Base-by-base conservation (phyloP, 257 asterid genomes). In the Przewalskia tangutica region DNA sequence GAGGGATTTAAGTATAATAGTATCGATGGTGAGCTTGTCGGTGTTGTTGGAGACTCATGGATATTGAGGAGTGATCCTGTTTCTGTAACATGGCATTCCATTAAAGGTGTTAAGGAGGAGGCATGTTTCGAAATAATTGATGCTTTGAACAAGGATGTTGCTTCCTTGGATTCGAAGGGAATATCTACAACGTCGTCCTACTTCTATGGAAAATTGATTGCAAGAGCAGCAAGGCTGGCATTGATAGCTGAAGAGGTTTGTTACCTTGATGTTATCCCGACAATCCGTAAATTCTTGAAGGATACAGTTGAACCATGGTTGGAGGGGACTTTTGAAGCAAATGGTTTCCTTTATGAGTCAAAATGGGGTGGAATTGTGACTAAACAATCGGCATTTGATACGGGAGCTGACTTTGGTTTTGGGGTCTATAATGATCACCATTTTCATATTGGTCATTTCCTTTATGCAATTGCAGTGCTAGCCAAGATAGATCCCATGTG, bases 301-400 rank as follows among this genome's bases (percentile, higher is more conserved):
- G 92, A 90, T 55, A 78, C 93, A n/a, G 92, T 95, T n/a, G 93
- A 94, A 80, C 99, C 99, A 36, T 95, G 99, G 98, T 32, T 95
- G 83, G 90, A 90, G 62, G 99, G 99, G 27, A 91, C 94, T 58
- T 91, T 95, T 70, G 88, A 84, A 59, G 82, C 87, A 20, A 95
- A 94, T 80, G 99, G 97, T 14, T 94, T 95, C 81, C 73, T 95
- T 16, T 89, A 95, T 68, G 99, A 94, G 77, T 20, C 92, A 2
- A 91, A 90, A 85, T 94, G 99, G 99, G 99, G 99, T 64, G 99
- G 99, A 53, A 65, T 94, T 80, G 91, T 95, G 85, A 94, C 97
- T 3, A 91, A 90, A 64, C 97, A 94, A 88, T 97, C 97, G 16
- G 91, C 97, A 0, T 20, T 42, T 40, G 97, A 94, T 87, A 71